Evolutionary conservation across 495 filamentous ascomycete species (phyloP).

Genomic region (Xylaria cubensis): DNA sequence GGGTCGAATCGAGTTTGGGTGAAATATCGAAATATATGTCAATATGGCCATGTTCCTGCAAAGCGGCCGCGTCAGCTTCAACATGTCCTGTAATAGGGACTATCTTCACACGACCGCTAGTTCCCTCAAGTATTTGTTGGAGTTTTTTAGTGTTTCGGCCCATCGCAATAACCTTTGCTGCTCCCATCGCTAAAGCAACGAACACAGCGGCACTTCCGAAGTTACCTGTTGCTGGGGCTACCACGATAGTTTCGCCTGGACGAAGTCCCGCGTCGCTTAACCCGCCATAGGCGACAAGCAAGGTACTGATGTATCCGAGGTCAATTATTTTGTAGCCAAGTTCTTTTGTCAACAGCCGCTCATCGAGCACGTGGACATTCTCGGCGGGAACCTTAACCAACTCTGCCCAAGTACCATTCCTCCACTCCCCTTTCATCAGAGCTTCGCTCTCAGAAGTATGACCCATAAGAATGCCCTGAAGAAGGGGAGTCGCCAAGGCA

Average conservation of each 20-base stretch:
- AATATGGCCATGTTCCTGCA: conserved; percentile 23
- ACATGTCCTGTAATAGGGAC: conserved; percentile 38
- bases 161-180: conserved; percentile 53
- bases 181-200: conserved; percentile 55
- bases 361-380: conserved; percentile 46
- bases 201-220: conserved; percentile 53
- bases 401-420: conserved; percentile 49
- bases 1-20: conserved; percentile 42
- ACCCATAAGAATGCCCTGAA: conserved; percentile 46
- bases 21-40: conserved; percentile 57
- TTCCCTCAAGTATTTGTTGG: conserved; percentile 17
- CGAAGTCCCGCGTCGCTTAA: conserved; percentile 52
- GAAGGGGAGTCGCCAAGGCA: conserved; percentile 41
- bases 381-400: conserved; percentile 49
- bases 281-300: conserved; percentile 57
- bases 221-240: conserved; percentile 56
- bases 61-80: conserved; percentile 34
- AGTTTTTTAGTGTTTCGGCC: conserved; percentile 48
- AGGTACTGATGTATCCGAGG: conserved; percentile 29
- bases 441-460: conserved; percentile 21
- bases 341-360: conserved; percentile 35
- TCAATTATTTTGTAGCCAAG: conserved; percentile 29
- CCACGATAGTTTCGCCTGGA: conserved; percentile 56
- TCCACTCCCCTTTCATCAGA: conserved; percentile 46
- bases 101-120: conserved; percentile 21